phyloP scores from a whole-genome alignment of 352 stramenopile species.

The Phytophthora fragariae region DNA sequence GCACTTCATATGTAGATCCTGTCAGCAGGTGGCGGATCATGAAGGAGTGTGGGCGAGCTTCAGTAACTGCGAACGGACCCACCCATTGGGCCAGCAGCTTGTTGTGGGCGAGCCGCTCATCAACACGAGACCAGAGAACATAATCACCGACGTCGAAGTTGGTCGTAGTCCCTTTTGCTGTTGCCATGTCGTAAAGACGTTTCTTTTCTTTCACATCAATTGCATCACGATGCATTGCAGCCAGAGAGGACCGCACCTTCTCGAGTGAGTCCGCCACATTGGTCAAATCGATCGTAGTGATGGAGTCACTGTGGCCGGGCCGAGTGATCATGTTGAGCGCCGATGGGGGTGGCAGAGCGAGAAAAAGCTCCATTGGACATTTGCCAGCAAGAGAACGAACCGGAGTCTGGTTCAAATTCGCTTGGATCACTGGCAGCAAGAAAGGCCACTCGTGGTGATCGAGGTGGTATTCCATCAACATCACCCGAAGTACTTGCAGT shows the following conservation, averaged over 20 bases:
- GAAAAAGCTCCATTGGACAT: not conserved
- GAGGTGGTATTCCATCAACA: not conserved
- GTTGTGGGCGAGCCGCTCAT: not conserved
- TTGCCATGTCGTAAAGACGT: not conserved
- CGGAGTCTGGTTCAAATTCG: not conserved
- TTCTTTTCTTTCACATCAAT: not conserved
- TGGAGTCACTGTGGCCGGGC: not conserved
- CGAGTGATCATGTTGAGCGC: not conserved
- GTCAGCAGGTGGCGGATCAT: not conserved
- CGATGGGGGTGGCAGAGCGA: not conserved
- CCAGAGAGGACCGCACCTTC: not conserved
- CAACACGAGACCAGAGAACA: not conserved
- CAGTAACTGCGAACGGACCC: not conserved
- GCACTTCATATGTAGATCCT: not conserved
- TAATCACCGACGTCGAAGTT: not conserved
- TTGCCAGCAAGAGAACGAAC: not conserved
- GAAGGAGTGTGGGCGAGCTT: not conserved
- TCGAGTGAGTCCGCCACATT: not conserved
- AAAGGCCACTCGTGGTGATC: not conserved
- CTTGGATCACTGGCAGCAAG: not conserved
- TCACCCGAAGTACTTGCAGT: not conserved
- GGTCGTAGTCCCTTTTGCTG: not conserved
- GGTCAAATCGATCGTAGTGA: not conserved
- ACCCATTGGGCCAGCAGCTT: conserved; percentile 2
- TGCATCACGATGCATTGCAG: not conserved